Evolutionary conservation across 148 eudicot species (phyloP).

Genomic region (Fagopyrum tataricum): DNA sequence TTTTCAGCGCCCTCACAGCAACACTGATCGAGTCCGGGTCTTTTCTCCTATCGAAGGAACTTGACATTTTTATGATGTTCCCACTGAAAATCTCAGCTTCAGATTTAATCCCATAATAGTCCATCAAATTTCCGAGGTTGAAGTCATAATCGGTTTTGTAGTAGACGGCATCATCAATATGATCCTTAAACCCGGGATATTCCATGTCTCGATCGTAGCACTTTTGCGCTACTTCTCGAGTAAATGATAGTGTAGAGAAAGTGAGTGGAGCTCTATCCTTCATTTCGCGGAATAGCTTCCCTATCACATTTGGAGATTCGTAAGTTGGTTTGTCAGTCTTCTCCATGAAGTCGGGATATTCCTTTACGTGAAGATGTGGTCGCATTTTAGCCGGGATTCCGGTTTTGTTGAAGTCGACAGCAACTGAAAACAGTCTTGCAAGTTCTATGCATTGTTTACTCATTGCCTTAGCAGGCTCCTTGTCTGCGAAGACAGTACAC

Average conservation of each 20-base stretch:
- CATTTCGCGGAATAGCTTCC: slow-evolving; percentile 39
- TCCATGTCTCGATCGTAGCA: slow-evolving; percentile 39
- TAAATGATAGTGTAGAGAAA: slow-evolving; percentile 16
- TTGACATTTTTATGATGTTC: slow-evolving; percentile 36
- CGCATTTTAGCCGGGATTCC: slow-evolving; percentile 67
- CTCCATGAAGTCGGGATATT: slow-evolving; percentile 59
- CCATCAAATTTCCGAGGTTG: slow-evolving; percentile 39
- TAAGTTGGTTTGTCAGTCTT: slow-evolving; percentile 40
- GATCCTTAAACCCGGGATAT: slow-evolving; percentile 32
- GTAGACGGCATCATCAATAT: slow-evolving; percentile 27
- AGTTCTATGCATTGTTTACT: slow-evolving; percentile 53
- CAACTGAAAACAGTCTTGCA: slow-evolving; percentile 55
- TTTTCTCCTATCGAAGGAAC: slow-evolving; percentile 31
- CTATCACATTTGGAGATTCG: slow-evolving; percentile 30
- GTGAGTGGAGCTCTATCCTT: slow-evolving; percentile 31
- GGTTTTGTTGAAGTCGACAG: slow-evolving; percentile 84
- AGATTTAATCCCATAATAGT: too few relatives aligned
- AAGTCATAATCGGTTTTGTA: slow-evolving; percentile 34
- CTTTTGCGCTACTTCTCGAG: slow-evolving; percentile 22
- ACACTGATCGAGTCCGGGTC: slow-evolving; percentile 33
- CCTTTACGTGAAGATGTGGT: slow-evolving; percentile 31
- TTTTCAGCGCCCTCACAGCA: slow-evolving; percentile 35
- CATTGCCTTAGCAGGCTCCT: slow-evolving; percentile 38
- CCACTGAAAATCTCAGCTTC: slow-evolving; percentile 44
- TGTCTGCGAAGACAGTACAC: slow-evolving; percentile 65